phyloP scores from a whole-genome alignment of 441 rosid species.

The Arabidopsis lyrata region DNA sequence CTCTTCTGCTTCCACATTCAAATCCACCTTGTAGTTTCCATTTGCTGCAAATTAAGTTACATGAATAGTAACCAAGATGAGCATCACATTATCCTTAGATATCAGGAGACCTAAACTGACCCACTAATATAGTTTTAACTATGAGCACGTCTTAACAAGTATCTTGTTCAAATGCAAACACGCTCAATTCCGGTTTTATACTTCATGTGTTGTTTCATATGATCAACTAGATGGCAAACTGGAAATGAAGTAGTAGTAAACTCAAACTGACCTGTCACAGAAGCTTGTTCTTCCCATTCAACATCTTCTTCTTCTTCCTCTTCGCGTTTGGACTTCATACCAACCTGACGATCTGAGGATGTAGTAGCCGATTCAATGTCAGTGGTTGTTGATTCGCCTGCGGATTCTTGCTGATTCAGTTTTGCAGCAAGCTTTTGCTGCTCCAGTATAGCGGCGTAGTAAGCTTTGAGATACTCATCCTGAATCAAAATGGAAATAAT shows the following conservation, averaged over 20 bases:
- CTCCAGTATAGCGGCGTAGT: slow-evolving; percentile 67
- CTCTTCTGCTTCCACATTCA: slow-evolving; percentile 23
- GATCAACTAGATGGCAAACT: not conserved
- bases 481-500: slow-evolving; percentile 37
- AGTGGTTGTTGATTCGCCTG: slow-evolving; percentile 5
- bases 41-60: not conserved
- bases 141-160: not conserved
- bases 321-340: slow-evolving; percentile 37
- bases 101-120: not conserved
- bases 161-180: not conserved
- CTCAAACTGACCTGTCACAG: slow-evolving; percentile 38
- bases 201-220: not conserved
- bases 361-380: not conserved
- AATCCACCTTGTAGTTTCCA: slow-evolving; percentile 12
- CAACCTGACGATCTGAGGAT: slow-evolving; percentile 38
- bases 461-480: slow-evolving; percentile 87
- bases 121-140: not conserved
- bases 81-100: not conserved
- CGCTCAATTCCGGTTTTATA: not conserved
- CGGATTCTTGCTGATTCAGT: slow-evolving; percentile 27
- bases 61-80: not conserved
- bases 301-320: slow-evolving; percentile 40
- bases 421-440: slow-evolving; percentile 64
- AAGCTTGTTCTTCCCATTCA: slow-evolving; percentile 37
- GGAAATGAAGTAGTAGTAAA: not conserved